phyloP scores from a whole-genome alignment of 441 rosid species.

The Croton laevigatus region DNA sequence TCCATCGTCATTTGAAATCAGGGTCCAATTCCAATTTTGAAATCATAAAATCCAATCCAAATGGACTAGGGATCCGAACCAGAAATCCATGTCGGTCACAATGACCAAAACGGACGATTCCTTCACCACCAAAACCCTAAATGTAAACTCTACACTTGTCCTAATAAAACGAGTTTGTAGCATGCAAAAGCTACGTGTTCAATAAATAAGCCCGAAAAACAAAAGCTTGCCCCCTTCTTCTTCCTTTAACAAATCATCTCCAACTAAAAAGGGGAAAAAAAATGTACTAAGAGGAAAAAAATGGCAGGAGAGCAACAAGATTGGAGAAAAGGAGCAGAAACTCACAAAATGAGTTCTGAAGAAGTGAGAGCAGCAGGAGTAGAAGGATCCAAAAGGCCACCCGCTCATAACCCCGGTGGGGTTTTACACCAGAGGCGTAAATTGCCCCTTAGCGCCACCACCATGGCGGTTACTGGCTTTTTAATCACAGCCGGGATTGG shows the following conservation, averaged over 20 bases:
- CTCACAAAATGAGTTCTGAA: constrained; percentile 61
- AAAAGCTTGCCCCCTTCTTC: neutral
- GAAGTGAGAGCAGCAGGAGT: constrained; percentile 52
- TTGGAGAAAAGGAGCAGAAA: constrained; percentile 60
- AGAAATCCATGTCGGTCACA: no score
- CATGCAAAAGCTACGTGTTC: constrained; percentile 31
- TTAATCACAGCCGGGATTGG: constrained; percentile 46
- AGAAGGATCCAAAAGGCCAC: constrained; percentile 56
- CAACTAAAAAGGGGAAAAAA: neutral
- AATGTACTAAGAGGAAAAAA: neutral
- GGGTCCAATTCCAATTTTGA: no score
- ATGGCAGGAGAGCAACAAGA: constrained; percentile 48
- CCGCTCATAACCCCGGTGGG: constrained; percentile 54
- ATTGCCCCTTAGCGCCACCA: constrained; percentile 51
- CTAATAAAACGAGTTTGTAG: neutral
- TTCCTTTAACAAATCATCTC: neutral
- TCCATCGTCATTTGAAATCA: no score
- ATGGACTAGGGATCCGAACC: no score
- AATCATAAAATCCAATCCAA: no score
- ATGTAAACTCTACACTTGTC: constrained; percentile 19
- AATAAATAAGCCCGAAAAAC: neutral
- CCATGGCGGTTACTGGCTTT: constrained; percentile 52
- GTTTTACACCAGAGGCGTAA: constrained; percentile 62
- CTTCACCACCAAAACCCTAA: neutral
- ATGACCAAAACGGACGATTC: no score